Percentiles rank a stretch among this genome's conserved stretches.
Evolutionary conservation across 2,329 filamentous ascomycete species (phyloP).

Genomic region (Orbilia ellipsospora): DNA sequence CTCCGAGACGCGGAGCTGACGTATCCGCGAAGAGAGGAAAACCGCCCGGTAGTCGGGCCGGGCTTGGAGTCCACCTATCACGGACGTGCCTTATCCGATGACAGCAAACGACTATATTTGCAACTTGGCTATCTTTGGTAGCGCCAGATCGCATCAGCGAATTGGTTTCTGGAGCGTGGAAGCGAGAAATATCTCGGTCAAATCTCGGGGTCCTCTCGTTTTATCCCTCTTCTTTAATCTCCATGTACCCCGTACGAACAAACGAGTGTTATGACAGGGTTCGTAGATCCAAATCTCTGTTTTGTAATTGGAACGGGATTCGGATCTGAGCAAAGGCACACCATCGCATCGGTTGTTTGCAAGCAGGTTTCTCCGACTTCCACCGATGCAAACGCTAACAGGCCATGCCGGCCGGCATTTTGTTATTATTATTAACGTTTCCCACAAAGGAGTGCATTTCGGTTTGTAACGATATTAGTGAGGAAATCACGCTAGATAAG

Average conservation of each 20-base stretch:
- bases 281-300: slow-evolving; percentile 12
- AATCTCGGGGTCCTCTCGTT: slow-evolving; percentile 46
- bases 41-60: slow-evolving; percentile 38
- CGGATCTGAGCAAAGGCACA: slow-evolving; percentile 25
- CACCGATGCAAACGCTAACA: slow-evolving; percentile 25
- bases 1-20: slow-evolving; percentile 43
- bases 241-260: background rate
- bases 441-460: slow-evolving; percentile 15
- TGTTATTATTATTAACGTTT: slow-evolving; percentile 31
- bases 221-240: background rate
- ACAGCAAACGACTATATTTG: slow-evolving; percentile 14
- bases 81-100: slow-evolving; percentile 51
- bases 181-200: slow-evolving; percentile 48
- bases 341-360: slow-evolving; percentile 22
- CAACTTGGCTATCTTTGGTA: slow-evolving; percentile 34
- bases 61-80: slow-evolving; percentile 49
- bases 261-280: slow-evolving; percentile 4
- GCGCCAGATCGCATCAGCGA: slow-evolving; percentile 14
- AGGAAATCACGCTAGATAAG: slow-evolving; percentile 24
- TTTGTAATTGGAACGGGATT: slow-evolving; percentile 25
- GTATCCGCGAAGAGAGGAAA: slow-evolving; percentile 14
- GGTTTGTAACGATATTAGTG: slow-evolving; percentile 47
- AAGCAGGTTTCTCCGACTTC: slow-evolving; percentile 51
- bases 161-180: slow-evolving; percentile 26
- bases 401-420: background rate